Percentiles rank a stretch among this genome's conserved stretches.
Evolutionary conservation across 768 basidiomycete species (phyloP).

Genomic region (Pleurotus tuoliensis): DNA sequence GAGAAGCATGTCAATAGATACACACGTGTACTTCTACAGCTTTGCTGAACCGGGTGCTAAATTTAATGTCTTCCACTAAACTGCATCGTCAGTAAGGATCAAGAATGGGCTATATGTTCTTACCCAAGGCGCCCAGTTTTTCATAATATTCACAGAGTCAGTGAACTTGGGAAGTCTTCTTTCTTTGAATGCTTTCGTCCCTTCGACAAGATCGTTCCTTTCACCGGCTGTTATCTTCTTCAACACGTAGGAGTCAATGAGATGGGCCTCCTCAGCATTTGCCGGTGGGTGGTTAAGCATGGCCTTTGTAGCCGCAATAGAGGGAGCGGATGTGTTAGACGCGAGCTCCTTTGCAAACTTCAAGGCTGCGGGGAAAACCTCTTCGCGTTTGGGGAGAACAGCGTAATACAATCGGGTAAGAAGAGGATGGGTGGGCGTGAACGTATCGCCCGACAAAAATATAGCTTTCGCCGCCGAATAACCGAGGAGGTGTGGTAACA

Average conservation of each 20-base stretch:
- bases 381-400: constrained; percentile 43
- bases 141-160: constrained; percentile 37
- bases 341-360: constrained; percentile 50
- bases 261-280: constrained; percentile 49
- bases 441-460: constrained; percentile 43
- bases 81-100: not conserved
- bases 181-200: constrained; percentile 45
- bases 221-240: constrained; percentile 26
- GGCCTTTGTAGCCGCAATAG: constrained; percentile 48
- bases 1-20: not conserved
- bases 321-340: constrained; percentile 45
- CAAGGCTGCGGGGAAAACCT: constrained; percentile 49
- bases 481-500: constrained; percentile 53
- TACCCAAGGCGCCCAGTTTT: constrained; percentile 52
- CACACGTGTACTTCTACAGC: not conserved
- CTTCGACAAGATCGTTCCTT: constrained; percentile 42
- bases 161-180: constrained; percentile 39
- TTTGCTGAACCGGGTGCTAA: not conserved
- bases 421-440: constrained; percentile 40
- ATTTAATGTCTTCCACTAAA: not conserved
- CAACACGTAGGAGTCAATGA: constrained; percentile 48
- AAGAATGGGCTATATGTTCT: constrained; percentile 12
- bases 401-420: constrained; percentile 43
- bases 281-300: constrained; percentile 47
- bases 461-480: constrained; percentile 47